phyloP scores from a whole-genome alignment of 805 yeast genomes.

The Grigorovia transvaalensis region DNA sequence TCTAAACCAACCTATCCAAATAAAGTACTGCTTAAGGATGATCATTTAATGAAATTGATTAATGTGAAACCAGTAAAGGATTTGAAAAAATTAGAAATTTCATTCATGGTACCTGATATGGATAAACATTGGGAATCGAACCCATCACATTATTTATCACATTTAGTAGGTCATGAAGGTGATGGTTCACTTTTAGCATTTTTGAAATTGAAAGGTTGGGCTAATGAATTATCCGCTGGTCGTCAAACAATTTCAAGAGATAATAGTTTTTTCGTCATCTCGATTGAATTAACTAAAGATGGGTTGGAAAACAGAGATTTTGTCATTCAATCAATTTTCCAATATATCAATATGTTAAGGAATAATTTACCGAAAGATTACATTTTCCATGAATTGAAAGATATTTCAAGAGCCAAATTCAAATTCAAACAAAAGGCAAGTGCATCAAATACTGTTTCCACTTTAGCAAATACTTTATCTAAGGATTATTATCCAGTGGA shows the following conservation, averaged over 20 bases:
- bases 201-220: constrained; percentile 69
- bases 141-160: constrained; percentile 65
- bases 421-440: constrained; percentile 70
- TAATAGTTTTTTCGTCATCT: constrained; percentile 55
- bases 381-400: constrained; percentile 68
- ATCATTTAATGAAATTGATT: constrained; percentile 44
- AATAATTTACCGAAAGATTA: constrained; percentile 58
- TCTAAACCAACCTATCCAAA: constrained; percentile 27
- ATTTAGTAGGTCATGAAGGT: constrained; percentile 87
- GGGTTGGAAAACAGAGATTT: constrained; percentile 60
- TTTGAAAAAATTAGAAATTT: constrained; percentile 50
- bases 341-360: constrained; percentile 57
- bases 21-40: constrained; percentile 36
- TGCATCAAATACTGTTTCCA: constrained; percentile 64
- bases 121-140: constrained; percentile 53
- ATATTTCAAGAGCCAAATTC: constrained; percentile 59
- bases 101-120: constrained; percentile 73
- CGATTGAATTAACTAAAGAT: constrained; percentile 61
- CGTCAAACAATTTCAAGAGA: constrained; percentile 55
- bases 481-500: constrained; percentile 52
- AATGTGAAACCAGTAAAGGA: constrained; percentile 79
- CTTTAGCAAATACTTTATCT: constrained; percentile 52
- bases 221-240: constrained; percentile 69
- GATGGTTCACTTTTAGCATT: constrained; percentile 68
- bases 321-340: constrained; percentile 51